Base-by-base conservation (phyloP, 179 eudicot species). In the Beta macrorhiza region DNA sequence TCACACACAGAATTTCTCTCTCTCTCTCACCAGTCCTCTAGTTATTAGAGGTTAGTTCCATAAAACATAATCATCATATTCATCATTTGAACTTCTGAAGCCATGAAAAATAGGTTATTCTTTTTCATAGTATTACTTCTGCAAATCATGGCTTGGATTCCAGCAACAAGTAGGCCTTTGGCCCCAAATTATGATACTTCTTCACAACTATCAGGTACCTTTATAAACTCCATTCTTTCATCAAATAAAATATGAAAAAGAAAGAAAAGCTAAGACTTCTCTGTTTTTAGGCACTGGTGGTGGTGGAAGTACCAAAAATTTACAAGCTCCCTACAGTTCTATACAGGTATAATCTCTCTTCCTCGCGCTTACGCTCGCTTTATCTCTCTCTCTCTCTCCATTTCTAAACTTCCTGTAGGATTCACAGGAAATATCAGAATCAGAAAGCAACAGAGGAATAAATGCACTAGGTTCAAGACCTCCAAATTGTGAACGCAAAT, bases 401-500 rank as follows among this genome's bases (percentile, higher is more conserved):
- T 1, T 49, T 5, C 58, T 72, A 72, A 25, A 37, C 37, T 32
- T 58, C 52, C 25, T 75, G 44, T 45, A 86, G 74, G 77, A 70
- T 0, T 51, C 68, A 59, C 42, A 62, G 51, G 49, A 57, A 14
- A 29, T 19, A 69, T 58, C 63, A 44, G 67, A 56, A 56, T 72
- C 49, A 72, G 75, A 62, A 32, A 78, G 72, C 42, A 79, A 83
- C 84, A 74, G 72, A 79, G 91, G 81, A 74, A 78, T 67, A 78
- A 87, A 81, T 42, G 85, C 82, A 42, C 84, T 90, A 14, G 97
- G 98, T n/a, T 94, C 97, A 80, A 90, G 87, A n/a, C 98, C 98
- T n/a, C 98, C 98, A 61, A 91, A 86, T 78, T 94, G 97, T 76
- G 91, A 89, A 52, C 85, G 90, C 89, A 93, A 90, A 83, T 93